Evolutionary conservation across 1,139 yeast species (phyloP).

Genomic region (Debaryomyces robertsiae): DNA sequence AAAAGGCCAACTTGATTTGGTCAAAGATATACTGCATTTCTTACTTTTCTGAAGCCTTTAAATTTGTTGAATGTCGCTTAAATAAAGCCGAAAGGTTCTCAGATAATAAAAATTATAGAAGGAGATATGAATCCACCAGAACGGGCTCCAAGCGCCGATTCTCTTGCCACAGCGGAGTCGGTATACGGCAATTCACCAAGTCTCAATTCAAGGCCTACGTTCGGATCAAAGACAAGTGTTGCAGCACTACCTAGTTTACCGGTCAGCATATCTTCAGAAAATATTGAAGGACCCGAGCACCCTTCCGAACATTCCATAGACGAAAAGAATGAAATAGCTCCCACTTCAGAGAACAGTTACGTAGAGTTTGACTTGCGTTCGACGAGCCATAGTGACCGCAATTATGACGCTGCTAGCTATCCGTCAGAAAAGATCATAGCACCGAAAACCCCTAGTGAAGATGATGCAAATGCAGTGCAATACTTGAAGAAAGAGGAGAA

Average conservation of each 20-base stretch:
- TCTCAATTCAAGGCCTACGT: slow-evolving; percentile 7
- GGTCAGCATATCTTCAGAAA: neutral
- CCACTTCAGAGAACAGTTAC: slow-evolving; percentile 22
- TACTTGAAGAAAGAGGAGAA: slow-evolving; percentile 12
- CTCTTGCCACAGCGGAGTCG: slow-evolving; percentile 5
- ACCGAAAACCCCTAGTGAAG: neutral
- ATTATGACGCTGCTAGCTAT: slow-evolving; percentile 9
- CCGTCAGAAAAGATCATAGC: slow-evolving; percentile 11
- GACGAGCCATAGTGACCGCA: slow-evolving; percentile 4
- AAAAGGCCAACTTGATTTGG: too few relatives aligned
- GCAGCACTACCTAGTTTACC: slow-evolving; percentile 19
- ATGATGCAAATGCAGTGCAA: neutral
- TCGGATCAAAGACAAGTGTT: slow-evolving; percentile 16
- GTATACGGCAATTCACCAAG: slow-evolving; percentile 6
- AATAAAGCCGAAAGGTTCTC: too few relatives aligned
- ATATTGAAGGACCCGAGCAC: slow-evolving; percentile 1
- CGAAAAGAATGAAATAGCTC: slow-evolving; percentile 8
- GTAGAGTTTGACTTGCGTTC: slow-evolving; percentile 39
- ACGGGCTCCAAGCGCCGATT: slow-evolving; percentile 8
- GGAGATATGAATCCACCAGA: slow-evolving; percentile 4
- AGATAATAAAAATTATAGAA: neutral
- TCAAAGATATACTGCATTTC: too few relatives aligned
- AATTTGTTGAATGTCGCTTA: too few relatives aligned
- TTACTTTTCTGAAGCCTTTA: too few relatives aligned
- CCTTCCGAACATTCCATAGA: slow-evolving; percentile 7